A percentile compares a stretch with the other conserved stretches of the same genome.
These are phyloP conservation scores for Zygosaccharomyces sapae DNA, from an alignment of 1,139 yeast genomes.

Conservation along the genomic window DNA sequence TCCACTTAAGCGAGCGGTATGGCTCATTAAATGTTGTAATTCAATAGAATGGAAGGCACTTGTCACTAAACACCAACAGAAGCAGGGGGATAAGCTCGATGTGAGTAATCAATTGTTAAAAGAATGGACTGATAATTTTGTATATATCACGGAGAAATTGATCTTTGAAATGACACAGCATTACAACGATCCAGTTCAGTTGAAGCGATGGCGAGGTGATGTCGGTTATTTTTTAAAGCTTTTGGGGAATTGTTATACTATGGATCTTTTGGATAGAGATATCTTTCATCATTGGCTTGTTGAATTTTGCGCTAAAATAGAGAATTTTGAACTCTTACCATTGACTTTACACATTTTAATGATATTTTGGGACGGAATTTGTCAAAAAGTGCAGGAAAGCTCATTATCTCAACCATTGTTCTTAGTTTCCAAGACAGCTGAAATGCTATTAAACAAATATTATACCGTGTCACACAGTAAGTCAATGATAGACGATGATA, in stretches of 20 bases:
- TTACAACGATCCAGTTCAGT: constrained; percentile 28
- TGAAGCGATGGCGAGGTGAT: constrained; percentile 47
- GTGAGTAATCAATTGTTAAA: constrained; percentile 64
- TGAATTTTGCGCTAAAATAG: constrained; percentile 50
- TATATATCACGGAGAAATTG: constrained; percentile 28
- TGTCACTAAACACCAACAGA: constrained; percentile 46
- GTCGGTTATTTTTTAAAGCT: constrained; percentile 59
- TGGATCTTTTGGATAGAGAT: constrained; percentile 59
- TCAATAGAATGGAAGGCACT: constrained; percentile 73
- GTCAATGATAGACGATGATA: constrained; percentile 38
- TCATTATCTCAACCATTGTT: constrained; percentile 30
- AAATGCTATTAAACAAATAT: constrained; percentile 45
- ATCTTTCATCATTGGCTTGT: constrained; percentile 61
- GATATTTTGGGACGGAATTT: constrained; percentile 67
- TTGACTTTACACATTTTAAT: constrained; percentile 55
- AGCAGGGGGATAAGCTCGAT: constrained; percentile 22
- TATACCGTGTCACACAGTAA: constrained; percentile 32
- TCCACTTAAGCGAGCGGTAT: constrained; percentile 74
- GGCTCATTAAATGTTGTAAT: constrained; percentile 86
- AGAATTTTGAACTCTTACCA: constrained; percentile 44
- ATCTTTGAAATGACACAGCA: constrained; percentile 33
- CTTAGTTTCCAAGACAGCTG: constrained; percentile 58
- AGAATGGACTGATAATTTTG: constrained; percentile 69
- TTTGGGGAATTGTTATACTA: constrained; percentile 60
- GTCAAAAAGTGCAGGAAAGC: constrained; percentile 11